Evolutionary conservation across 1,284 basidiomycete species (phyloP).

Genomic region (Rhodotorula sp.): DNA sequence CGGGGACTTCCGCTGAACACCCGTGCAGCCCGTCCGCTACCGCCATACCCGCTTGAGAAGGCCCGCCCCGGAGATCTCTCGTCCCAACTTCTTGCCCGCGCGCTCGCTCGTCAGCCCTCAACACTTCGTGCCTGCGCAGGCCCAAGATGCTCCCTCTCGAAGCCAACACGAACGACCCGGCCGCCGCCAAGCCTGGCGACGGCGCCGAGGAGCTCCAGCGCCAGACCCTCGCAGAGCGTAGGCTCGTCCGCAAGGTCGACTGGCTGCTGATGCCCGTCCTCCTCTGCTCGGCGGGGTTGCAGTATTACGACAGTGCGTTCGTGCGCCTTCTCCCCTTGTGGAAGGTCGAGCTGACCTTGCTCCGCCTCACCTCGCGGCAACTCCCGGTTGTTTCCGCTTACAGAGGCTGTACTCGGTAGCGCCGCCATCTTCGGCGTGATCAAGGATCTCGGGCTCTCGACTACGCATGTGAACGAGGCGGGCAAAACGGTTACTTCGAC

Average conservation of each 20-base stretch:
- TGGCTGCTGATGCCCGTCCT: conserved; percentile 42
- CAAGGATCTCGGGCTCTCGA: conserved; percentile 52
- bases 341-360: not conserved
- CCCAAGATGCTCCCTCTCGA: conserved; percentile 3
- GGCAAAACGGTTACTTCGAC: conserved; percentile 51
- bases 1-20: too few relatives aligned
- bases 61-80: not conserved
- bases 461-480: conserved; percentile 34
- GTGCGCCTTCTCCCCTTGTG: not conserved
- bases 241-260: conserved; percentile 50
- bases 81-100: not conserved
- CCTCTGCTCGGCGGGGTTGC: conserved; percentile 50
- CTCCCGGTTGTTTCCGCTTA: not conserved
- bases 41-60: too few relatives aligned
- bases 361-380: not conserved
- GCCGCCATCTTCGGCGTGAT: conserved; percentile 58
- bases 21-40: too few relatives aligned
- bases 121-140: not conserved
- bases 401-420: conserved; percentile 55
- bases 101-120: too few relatives aligned
- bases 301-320: conserved; percentile 54
- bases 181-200: not conserved
- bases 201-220: not conserved
- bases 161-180: not conserved
- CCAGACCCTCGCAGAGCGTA: conserved; percentile 19